Base-by-base conservation (phyloP, 495 filamentous ascomycete species). In the Neurospora sp. region DNA sequence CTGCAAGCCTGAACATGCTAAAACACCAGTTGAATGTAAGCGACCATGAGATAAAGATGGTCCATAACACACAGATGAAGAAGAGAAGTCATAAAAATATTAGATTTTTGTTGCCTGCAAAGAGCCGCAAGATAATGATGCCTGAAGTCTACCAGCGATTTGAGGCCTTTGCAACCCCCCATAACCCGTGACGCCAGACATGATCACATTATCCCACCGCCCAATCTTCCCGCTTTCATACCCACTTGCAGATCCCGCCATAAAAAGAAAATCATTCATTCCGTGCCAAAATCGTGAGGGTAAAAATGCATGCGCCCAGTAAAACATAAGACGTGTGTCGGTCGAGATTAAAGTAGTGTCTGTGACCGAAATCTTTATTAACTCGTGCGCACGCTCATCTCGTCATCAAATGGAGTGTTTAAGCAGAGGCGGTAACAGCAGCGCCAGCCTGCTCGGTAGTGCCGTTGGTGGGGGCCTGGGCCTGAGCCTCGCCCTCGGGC, bases 401-500 rank as follows among this genome's bases (percentile, higher is more conserved):
- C 70, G 70, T 73, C 70, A 61, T 76, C 69, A 69, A 61, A 61
- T 61, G 22, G 22, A 31, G 53, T 61, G 53, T 75, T 65, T 79
- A 79, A 71, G 76, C 78, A 27, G 74, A 70, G 53, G 71, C 71
- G 22, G 27, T 61, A 9, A 42, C 44, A 71, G 41, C 70, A 61
- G 41, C 31, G 42, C 41, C 31, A 20, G 70, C 31, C 31, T 69
- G 41, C 70, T 42, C 69, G 39, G 27, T 71, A 71, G 20, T 48
- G 42, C 53, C 53, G 22, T 61, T 61, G 53, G 53, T 35, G 27
- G 53, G 22, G 53, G 53, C 53, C 74, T 84, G 16, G 41, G 40
- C 73, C 75, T 76, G 73, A 37, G 12, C 79, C 75, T 82, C 83
- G 59, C 75, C 84, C 79, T 89, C 87, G 69, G 81, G 81, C 45